Base-by-base conservation (phyloP, 2,329 filamentous ascomycete species). In the Stagonosporopsis rhizophila region DNA sequence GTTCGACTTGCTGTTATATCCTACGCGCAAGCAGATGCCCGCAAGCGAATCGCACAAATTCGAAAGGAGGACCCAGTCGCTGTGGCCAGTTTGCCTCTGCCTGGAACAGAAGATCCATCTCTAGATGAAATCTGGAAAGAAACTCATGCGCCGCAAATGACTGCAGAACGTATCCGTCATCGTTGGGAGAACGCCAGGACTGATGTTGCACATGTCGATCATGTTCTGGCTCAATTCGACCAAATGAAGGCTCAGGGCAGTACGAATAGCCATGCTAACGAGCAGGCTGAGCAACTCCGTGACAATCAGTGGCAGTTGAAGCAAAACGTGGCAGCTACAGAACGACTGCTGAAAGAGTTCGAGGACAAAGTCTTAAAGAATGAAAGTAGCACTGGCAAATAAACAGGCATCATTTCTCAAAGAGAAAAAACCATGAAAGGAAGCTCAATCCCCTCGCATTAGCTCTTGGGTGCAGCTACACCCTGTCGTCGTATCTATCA, bases 1-100 rank as follows among this genome's bases (percentile, higher is more conserved):
- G 32, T 28, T 0, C 52, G 64, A 14, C 49, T 58, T 38, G 56
- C 64, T 6, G 48, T 67, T 1, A 41, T 65, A 15, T 47, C 23
- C n/a, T 65, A 59, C 32, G 58, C 60, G 34, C 54, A 62, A 44
- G 50, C 58, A 15, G 64, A 68, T 30, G 47, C 56, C 7, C 49
- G 47, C 7, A 68, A 66, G 44, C 64, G 56, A 32, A 46, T 68
- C 2, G n/a, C 46, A 14, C 62, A 62, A 23, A 57, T 60, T 4
- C 20, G 46, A 37, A 46, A 59, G 22, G 28, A 53, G 20, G 47
- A 53, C 15, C 9, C 32, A 27, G 25, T 44, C 27, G 32, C 49
- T 19, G 20, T 52, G 5, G 20, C 35, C 5, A 45, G 30, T 9
- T 8, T 52, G 3, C 44, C 44, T n/a, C 23, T 46, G 30, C 40